A percentile compares a stretch with the other conserved stretches of the same genome.
Evolutionary conservation across 345 rosid genomes (phyloP).

Genomic region (Hirschfeldia incana): DNA sequence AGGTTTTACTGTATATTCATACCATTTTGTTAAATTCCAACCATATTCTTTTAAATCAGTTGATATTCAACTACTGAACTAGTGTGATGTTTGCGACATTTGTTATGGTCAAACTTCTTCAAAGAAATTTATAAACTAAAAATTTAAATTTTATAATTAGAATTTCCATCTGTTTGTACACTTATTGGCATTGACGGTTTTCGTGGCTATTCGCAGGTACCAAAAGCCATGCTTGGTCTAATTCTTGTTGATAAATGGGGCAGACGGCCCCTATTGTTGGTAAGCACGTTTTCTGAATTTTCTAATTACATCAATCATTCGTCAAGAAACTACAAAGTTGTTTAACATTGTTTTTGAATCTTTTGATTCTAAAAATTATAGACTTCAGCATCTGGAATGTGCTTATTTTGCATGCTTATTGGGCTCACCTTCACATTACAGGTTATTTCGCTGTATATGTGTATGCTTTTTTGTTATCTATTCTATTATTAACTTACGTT

Average conservation of each 20-base stretch:
- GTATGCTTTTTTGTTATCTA: background rate
- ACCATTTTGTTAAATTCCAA: background rate
- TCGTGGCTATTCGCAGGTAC: constrained; percentile 33
- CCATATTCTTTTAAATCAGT: background rate
- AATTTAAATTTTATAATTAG: background rate
- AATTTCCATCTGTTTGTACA: background rate
- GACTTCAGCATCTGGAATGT: constrained; percentile 50
- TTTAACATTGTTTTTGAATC: background rate
- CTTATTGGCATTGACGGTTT: background rate
- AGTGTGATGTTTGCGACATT: background rate
- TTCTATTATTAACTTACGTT: background rate
- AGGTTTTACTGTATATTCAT: no score
- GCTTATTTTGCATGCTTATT: constrained; percentile 30
- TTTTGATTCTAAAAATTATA: constrained; percentile 4
- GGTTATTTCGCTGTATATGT: background rate
- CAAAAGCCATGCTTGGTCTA: constrained; percentile 29
- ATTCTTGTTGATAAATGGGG: constrained; percentile 51
- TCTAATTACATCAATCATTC: background rate
- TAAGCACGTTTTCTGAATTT: background rate
- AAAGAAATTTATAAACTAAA: background rate
- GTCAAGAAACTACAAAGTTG: background rate
- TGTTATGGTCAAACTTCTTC: background rate
- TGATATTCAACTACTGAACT: background rate
- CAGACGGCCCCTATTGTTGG: constrained; percentile 50
- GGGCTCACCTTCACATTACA: constrained; percentile 5